These are phyloP conservation scores for Casuarina glauca DNA, from an alignment of 306 rosid genomes.

Conservation along the genomic window DNA sequence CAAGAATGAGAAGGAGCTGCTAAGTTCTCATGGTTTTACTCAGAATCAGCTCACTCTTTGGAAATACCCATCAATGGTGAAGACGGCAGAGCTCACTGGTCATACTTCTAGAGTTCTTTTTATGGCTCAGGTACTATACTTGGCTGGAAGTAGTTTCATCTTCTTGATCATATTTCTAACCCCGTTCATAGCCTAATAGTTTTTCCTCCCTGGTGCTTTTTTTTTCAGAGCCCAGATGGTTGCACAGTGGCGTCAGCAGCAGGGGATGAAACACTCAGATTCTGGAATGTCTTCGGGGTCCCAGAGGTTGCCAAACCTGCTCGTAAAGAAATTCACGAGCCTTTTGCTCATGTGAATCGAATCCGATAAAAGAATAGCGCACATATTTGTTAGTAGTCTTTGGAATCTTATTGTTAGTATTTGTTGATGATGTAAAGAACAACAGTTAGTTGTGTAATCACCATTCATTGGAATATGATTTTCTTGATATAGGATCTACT, in stretches of 20 bases:
- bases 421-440: neutral
- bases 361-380: constrained; percentile 23
- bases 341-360: constrained; percentile 40
- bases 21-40: constrained; percentile 80
- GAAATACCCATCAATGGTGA: constrained; percentile 88
- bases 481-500: no score
- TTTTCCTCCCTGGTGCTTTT: neutral
- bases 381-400: neutral
- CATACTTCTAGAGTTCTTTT: constrained; percentile 79
- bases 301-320: constrained; percentile 38
- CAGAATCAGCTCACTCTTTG: constrained; percentile 81
- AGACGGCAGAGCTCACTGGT: constrained; percentile 74
- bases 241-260: constrained; percentile 60
- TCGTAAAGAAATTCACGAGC: constrained; percentile 29
- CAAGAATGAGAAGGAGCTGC: constrained; percentile 73
- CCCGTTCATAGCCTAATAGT: neutral
- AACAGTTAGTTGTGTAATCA: neutral
- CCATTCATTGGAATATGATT: neutral
- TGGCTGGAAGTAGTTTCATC: neutral
- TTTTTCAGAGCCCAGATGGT: constrained; percentile 49
- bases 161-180: neutral
- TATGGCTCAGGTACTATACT: constrained; percentile 37
- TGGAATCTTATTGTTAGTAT: neutral
- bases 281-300: constrained; percentile 56
- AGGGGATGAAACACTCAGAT: constrained; percentile 42